Evolutionary conservation across 2,329 filamentous ascomycete genomes (phyloP).

Genomic region (Aspergillus neoniger): DNA sequence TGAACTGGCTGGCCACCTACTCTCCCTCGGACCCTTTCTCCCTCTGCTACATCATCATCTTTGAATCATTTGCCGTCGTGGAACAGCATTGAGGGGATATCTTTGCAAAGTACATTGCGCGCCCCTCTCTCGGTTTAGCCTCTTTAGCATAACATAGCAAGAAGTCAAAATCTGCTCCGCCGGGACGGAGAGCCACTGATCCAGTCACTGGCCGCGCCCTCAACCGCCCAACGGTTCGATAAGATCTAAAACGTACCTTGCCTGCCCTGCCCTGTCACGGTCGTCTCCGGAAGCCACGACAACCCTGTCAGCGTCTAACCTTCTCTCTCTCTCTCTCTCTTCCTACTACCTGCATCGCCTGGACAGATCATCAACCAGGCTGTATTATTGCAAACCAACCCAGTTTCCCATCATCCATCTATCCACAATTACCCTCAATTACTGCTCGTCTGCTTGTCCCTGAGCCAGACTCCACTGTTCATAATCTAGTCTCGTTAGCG

Average conservation of each 20-base stretch:
- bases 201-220: constrained; percentile 4
- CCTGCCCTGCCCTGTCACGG: background rate
- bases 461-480: constrained; percentile 1
- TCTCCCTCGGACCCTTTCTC: background rate
- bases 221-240: constrained; percentile 20
- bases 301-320: constrained; percentile 1
- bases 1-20: background rate
- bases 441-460: background rate
- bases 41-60: background rate
- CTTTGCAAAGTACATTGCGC: background rate
- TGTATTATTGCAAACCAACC: background rate
- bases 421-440: background rate
- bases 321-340: background rate
- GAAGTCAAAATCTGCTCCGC: constrained; percentile 10
- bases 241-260: constrained; percentile 12
- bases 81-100: background rate
- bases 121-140: too few relatives aligned
- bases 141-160: background rate
- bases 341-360: background rate
- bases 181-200: constrained; percentile 10
- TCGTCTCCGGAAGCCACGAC: background rate
- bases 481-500: constrained; percentile 1
- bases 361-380: background rate
- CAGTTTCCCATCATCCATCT: background rate
- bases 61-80: background rate